Base-by-base conservation (phyloP, 768 basidiomycete species). In the Dendrothele bispora region DNA sequence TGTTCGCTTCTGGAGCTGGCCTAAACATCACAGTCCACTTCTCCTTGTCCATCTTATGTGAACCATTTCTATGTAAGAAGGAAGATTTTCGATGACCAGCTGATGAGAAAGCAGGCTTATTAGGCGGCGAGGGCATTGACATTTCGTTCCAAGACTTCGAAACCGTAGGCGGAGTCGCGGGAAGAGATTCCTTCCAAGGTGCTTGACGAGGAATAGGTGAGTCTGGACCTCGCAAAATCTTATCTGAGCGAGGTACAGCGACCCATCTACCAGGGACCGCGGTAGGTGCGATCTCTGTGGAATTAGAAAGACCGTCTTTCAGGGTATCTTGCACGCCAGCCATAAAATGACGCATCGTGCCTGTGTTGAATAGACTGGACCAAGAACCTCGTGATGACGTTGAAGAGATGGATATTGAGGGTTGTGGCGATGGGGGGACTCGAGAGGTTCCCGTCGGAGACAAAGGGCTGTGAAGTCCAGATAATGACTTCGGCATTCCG, bases 301-400 rank as follows among this genome's bases (percentile, higher is more conserved):
- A 73, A 17, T 68, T 73, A 32, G 63, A 64, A 15, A 75, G 65
- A 10, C 71, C 71, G 6, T 74, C 73, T 43, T 71, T 72, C 5
- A 75, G 62, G 1, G 74, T 69, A 53, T 80, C 83, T 27, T 80
- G 78, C 24, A 81, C 70, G 26, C 83, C 80, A 10, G 73, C 72
- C 72, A 90, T 82, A 49, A 91, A 79, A 47, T 88, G 84, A 22
- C 84, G 74, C 65, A 90, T 71, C 35, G 72, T 77, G 15, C 78
- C 79, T 1, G 86, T 69, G 50, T 82, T 84, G 61, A 89, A 87
- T 10, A 91, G 59, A 56, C 82, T 90, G 0, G 88, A 86, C 90
- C 90, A 91, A 0, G 90, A 89, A 7, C 82, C 87, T 36, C 82
- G 75, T 2, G 89, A 89, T 3, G 86, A 82, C 38, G 67, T 77